phyloP scores from a whole-genome alignment of 768 basidiomycete species.

The Daedalea quercina region DNA sequence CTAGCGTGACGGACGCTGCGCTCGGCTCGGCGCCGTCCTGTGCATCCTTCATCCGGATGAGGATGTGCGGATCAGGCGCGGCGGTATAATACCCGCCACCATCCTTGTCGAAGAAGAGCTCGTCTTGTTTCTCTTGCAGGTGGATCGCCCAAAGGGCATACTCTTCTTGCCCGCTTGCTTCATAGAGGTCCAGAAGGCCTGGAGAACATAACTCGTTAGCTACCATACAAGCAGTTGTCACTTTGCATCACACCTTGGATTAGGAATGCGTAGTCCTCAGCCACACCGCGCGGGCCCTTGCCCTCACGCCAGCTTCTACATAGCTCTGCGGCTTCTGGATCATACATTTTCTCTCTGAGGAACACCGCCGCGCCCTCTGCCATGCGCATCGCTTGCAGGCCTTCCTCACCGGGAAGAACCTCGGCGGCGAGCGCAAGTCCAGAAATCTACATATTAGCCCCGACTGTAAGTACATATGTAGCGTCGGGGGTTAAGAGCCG shows the following conservation, averaged over 20 bases:
- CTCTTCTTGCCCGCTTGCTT: constrained; percentile 28
- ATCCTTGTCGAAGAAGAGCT: constrained; percentile 31
- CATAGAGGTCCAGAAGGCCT: constrained; percentile 30
- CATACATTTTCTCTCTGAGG: constrained; percentile 12
- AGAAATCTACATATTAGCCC: constrained; percentile 11
- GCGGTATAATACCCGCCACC: constrained; percentile 34
- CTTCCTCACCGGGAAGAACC: constrained; percentile 3
- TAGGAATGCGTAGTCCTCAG: constrained; percentile 34
- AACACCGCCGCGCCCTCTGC: constrained; percentile 16
- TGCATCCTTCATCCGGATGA: constrained; percentile 33
- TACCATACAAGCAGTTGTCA: not conserved
- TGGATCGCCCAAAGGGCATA: constrained; percentile 27
- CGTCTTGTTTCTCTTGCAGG: constrained; percentile 32
- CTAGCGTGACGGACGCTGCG: constrained; percentile 19
- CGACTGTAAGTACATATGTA: no score
- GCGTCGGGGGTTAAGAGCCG: not conserved
- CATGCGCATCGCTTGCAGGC: constrained; percentile 1
- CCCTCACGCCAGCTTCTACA: constrained; percentile 29
- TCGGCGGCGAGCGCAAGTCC: constrained; percentile 16
- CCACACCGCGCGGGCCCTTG: constrained; percentile 29
- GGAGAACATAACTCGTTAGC: not conserved
- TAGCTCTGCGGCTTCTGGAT: constrained; percentile 17
- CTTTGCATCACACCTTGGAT: constrained; percentile 20
- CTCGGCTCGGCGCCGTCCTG: constrained; percentile 27
- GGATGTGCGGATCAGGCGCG: constrained; percentile 28